Base-by-base conservation (phyloP, 257 asterid genomes). In the Avicennia marina region DNA sequence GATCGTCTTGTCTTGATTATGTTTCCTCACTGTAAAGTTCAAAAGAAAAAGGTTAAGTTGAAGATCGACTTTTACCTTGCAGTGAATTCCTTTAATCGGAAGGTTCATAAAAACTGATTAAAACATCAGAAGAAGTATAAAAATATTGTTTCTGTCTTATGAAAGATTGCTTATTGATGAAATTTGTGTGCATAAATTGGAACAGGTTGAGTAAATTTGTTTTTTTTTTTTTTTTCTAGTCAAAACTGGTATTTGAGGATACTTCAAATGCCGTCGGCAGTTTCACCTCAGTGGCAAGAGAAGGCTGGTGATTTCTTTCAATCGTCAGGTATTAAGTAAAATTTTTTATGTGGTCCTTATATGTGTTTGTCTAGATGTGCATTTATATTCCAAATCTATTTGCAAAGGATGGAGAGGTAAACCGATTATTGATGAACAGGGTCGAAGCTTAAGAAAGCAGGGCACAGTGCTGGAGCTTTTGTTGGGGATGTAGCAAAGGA, bases 401-500 rank as follows among this genome's bases (percentile, higher is more conserved):
- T 55, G 42, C 15, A 11, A 49, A 22, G 32, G 44, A 55, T 50
- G 57, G 56, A 32, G 20, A 1, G 33, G 27, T 54, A 20, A n/a
- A n/a, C n/a, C 1, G 19, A 20, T 61, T 19, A 65, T 52, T 55
- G 44, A 36, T 66, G 57, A 43, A 51, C 63, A 90, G 98, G 98
- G 47, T 79, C 70, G 60, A 90, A 82, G 81, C 75, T 90, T 63
- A 90, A 77, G 72, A 95, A 84, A 79, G 98, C 88, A 9, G 84
- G 98, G 27, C 78, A 84, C 47, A 74, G 83, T 33, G 94, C 97
- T n/a, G 97, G 97, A 34, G 70, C 85, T 27, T 77, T 87, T 80
- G 86, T 90, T 38, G 95, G 81, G 32, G 96, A 82, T 61, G 90
- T 78, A 29, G 96, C 98, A 2, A 90, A 84, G 78, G 98, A 90